Evolutionary conservation across 257 asterid species (phyloP).

Genomic region (Solanum chilense): DNA sequence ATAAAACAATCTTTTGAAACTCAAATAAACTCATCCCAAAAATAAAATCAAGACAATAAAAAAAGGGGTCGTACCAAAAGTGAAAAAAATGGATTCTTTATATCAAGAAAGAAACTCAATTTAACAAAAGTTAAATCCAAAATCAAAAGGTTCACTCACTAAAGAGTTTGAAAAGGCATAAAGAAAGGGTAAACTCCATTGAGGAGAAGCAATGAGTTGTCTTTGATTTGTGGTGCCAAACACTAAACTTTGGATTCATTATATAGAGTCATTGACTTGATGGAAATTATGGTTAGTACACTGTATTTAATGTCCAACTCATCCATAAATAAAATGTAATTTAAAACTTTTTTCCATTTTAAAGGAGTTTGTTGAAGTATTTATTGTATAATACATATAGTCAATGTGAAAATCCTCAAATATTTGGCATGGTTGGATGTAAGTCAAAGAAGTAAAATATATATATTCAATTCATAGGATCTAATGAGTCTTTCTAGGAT

Average conservation of each 20-base stretch:
- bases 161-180: background rate
- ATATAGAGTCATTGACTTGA: background rate
- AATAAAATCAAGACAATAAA: background rate
- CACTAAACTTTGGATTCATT: background rate
- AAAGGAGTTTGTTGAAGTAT: background rate
- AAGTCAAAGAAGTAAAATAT: background rate
- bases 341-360: background rate
- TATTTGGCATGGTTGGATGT: background rate
- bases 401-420: background rate
- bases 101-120: background rate
- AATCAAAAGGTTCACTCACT: background rate
- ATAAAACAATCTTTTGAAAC: background rate
- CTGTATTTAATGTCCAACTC: background rate
- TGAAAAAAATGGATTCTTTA: background rate
- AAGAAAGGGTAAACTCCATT: background rate
- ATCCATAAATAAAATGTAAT: background rate
- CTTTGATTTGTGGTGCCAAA: background rate
- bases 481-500: background rate
- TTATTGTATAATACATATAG: background rate
- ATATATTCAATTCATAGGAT: background rate
- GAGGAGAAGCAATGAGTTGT: background rate
- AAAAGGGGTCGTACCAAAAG: background rate
- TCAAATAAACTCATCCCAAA: background rate
- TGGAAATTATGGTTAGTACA: background rate
- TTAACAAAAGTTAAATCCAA: background rate